phyloP scores from a whole-genome alignment of 2,329 filamentous ascomycete species.

The Cordyceps cicadae region DNA sequence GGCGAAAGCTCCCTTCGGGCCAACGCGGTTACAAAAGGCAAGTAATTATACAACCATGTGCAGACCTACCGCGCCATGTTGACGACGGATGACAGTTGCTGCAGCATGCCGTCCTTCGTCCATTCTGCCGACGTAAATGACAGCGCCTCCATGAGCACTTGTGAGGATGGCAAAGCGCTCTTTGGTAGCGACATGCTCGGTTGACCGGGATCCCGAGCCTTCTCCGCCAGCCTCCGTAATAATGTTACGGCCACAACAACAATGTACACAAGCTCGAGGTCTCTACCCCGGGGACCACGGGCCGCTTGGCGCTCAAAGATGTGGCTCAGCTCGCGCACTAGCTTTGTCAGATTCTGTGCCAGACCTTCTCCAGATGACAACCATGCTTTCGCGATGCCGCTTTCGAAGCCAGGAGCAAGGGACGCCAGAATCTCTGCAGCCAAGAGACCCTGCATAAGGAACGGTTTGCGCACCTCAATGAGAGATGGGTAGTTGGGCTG shows the following conservation, averaged over 20 bases:
- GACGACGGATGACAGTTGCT: conserved; percentile 55
- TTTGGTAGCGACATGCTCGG: conserved; percentile 44
- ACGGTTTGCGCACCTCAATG: conserved; percentile 76
- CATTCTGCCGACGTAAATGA: conserved; percentile 55
- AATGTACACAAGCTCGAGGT: conserved; percentile 52
- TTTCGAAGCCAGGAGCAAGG: conserved; percentile 63
- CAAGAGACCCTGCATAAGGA: conserved; percentile 84
- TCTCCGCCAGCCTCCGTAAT: conserved; percentile 61
- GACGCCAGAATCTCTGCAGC: conserved; percentile 81
- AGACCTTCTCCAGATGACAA: conserved; percentile 77
- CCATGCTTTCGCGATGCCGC: conserved; percentile 68
- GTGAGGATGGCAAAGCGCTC: conserved; percentile 56
- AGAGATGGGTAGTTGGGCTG: conserved; percentile 54
- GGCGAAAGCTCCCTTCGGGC: background rate
- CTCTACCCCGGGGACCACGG: conserved; percentile 31
- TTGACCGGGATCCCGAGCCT: conserved; percentile 50
- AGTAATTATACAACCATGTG: conserved; percentile 28
- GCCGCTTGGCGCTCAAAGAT: conserved; percentile 43
- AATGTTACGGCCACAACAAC: conserved; percentile 60
- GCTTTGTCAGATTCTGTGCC: conserved; percentile 66
- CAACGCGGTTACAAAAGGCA: background rate
- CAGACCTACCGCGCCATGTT: conserved; percentile 56
- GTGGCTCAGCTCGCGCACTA: conserved; percentile 64
- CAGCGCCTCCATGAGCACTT: conserved; percentile 59
- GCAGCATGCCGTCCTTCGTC: conserved; percentile 57